phyloP scores from a whole-genome alignment of 768 basidiomycete species.

The Boletus barrowsii region DNA sequence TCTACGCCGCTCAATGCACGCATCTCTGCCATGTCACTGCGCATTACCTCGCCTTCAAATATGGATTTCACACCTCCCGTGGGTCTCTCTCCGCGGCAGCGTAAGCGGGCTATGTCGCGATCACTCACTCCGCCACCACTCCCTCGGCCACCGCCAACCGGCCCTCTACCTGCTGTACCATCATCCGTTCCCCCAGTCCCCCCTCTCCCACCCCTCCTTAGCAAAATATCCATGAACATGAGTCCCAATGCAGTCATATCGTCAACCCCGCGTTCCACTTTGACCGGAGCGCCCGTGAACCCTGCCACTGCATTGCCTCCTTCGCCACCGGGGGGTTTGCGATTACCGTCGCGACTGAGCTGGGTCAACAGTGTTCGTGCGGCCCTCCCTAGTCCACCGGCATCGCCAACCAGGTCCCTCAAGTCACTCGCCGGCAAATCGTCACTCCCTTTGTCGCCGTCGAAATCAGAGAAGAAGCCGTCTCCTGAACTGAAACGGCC shows the following conservation, averaged over 20 bases:
- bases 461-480: conserved; percentile 7
- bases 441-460: background rate
- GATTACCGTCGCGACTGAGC: conserved; percentile 30
- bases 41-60: conserved; percentile 1
- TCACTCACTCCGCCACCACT: conserved; percentile 25
- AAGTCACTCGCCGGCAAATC: conserved; percentile 9
- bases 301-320: conserved; percentile 20
- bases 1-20: conserved; percentile 6
- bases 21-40: background rate
- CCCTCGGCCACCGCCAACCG: conserved; percentile 26
- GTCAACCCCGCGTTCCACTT: conserved; percentile 11
- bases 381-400: conserved; percentile 30
- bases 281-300: background rate
- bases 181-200: conserved; percentile 24
- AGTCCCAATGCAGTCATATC: background rate
- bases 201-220: conserved; percentile 24
- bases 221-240: conserved; percentile 13
- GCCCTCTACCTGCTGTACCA: conserved; percentile 30
- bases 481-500: conserved; percentile 20
- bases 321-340: conserved; percentile 29
- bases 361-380: conserved; percentile 27
- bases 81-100: conserved; percentile 16
- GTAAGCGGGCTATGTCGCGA: conserved; percentile 25
- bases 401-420: conserved; percentile 23
- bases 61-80: conserved; percentile 19